A percentile compares a stretch with the other conserved stretches of the same genome.
Evolutionary conservation across 2,329 filamentous ascomycete species (phyloP).

Genomic region (Chalaropsis ovoidea): DNA sequence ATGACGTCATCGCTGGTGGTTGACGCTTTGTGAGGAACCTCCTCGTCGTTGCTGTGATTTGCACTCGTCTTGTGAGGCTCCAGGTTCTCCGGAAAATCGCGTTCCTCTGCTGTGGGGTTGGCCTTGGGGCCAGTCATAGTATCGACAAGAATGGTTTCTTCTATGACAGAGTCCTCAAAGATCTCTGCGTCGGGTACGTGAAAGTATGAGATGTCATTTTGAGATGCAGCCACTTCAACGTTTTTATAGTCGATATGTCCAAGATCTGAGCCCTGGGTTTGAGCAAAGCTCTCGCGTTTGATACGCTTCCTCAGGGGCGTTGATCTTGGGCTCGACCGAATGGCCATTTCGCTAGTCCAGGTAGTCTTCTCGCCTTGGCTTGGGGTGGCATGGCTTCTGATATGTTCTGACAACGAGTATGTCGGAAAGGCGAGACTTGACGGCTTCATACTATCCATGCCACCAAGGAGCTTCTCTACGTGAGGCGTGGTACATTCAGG

Average conservation of each 20-base stretch:
- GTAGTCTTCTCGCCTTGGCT: not conserved
- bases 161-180: conserved; percentile 15
- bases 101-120: not conserved
- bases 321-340: conserved; percentile 18
- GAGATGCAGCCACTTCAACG: conserved; percentile 2
- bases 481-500: not conserved
- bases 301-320: conserved; percentile 6
- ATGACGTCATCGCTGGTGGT: conserved; percentile 13
- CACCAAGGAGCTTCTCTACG: too few species aligned
- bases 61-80: not conserved
- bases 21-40: not conserved
- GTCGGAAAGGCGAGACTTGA: conserved; percentile 16
- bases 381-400: not conserved
- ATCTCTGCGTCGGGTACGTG: not conserved
- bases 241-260: not conserved
- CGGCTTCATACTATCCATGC: not conserved
- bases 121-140: not conserved
- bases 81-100: not conserved
- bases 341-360: conserved; percentile 23
- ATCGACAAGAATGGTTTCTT: conserved; percentile 18
- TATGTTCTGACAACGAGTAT: conserved; percentile 6
- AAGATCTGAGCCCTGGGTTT: not conserved
- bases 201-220: not conserved
- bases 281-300: not conserved
- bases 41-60: not conserved